Evolutionary conservation across 2,329 filamentous ascomycete genomes (phyloP).

Genomic region (Chaetothyriales sp.): DNA sequence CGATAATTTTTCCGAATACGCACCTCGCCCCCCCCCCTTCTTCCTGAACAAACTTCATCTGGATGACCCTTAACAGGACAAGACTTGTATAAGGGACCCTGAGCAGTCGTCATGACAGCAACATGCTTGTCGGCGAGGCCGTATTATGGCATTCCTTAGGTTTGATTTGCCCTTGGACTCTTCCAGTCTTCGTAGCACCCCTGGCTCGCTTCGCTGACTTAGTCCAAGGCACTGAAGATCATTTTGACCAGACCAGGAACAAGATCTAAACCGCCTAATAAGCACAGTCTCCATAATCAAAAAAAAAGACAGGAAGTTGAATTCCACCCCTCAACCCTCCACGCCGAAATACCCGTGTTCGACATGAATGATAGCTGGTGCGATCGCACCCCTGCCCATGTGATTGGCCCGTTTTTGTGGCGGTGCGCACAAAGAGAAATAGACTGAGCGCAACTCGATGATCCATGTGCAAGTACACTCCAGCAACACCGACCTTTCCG

Average conservation of each 20-base stretch:
- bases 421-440: background rate
- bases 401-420: background rate
- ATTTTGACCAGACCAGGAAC: background rate
- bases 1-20: background rate
- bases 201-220: background rate
- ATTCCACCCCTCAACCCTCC: too few relatives aligned
- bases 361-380: background rate
- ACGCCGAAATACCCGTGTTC: too few relatives aligned
- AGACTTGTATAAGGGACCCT: background rate
- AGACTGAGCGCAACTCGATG: too few relatives aligned
- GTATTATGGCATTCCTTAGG: background rate
- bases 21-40: too few relatives aligned
- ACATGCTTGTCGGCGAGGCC: background rate
- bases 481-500: background rate
- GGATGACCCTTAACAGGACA: background rate
- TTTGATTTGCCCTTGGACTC: background rate
- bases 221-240: background rate
- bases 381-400: background rate
- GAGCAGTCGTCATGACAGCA: background rate
- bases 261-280: background rate
- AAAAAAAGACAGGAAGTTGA: too few relatives aligned
- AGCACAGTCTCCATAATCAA: background rate
- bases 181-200: background rate
- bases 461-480: too few relatives aligned
- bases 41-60: background rate